Evolutionary conservation across 192 early-diverging fungal genomes (phyloP).

Genomic region (Phycomyces nitens): DNA sequence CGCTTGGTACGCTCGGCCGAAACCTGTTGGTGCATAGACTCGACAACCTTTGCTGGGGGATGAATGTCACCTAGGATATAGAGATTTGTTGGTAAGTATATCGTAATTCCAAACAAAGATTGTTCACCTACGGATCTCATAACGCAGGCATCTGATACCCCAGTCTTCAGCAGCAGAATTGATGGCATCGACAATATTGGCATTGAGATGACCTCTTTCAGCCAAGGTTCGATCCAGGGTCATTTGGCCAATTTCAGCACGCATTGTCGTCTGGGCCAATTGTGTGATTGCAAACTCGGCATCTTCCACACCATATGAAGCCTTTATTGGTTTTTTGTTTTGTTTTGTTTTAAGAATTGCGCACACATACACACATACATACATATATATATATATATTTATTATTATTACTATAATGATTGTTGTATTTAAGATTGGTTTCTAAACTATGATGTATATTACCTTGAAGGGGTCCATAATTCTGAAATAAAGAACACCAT

Average conservation of each 20-base stretch:
- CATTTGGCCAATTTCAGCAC: slow-evolving; percentile 98
- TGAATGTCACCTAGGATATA: slow-evolving; percentile 70
- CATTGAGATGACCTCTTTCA: slow-evolving; percentile 88
- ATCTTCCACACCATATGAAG: slow-evolving; percentile 92
- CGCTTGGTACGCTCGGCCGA: slow-evolving; percentile 94
- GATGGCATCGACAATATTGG: slow-evolving; percentile 93
- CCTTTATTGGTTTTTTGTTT: slow-evolving; percentile 30
- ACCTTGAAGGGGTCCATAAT: slow-evolving; percentile 90
- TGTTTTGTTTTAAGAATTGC: no score
- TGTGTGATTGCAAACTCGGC: slow-evolving; percentile 94
- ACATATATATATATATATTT: no score
- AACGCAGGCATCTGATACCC: slow-evolving; percentile 94
- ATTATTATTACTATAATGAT: no score
- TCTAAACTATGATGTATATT: no score
- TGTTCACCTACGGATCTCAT: slow-evolving; percentile 85
- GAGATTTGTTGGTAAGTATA: neutral
- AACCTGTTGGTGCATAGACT: slow-evolving; percentile 97
- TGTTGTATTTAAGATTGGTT: no score
- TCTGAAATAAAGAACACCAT: slow-evolving; percentile 95
- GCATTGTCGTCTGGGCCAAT: slow-evolving; percentile 99
- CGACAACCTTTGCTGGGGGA: slow-evolving; percentile 90
- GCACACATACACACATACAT: no score
- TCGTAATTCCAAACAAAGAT: no score
- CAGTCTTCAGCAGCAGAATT: slow-evolving; percentile 90
- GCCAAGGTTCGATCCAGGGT: slow-evolving; percentile 93